Base-by-base conservation (phyloP, 2,329 filamentous ascomycete genomes). In the Alternaria metachromatica region DNA sequence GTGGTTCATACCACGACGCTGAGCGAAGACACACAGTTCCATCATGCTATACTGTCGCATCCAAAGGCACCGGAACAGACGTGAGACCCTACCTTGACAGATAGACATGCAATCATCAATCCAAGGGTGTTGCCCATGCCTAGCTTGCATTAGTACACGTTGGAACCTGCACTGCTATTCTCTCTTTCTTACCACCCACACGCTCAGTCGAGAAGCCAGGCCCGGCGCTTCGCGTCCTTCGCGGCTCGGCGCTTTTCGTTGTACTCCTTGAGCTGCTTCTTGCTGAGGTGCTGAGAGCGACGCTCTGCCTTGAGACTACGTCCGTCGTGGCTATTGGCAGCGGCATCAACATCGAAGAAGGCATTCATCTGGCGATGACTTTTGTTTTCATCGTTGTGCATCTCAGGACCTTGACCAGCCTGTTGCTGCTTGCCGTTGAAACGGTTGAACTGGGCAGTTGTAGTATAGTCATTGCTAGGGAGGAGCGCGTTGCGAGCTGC, bases 281-380 rank as follows among this genome's bases (percentile, higher is more conserved):
- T 97, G 60, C 84, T 91, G 23, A 95, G 86, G 81, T 93, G 94
- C 87, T 96, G 94, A 58, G 90, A 89, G 62, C 92, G 90, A 59
- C 96, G 87, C 84, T 99, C 96, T 2, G 94, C 96, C 82, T 95
- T 96, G 62, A 99, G 84, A 76, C 94, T 97, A 62, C 91, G 88
- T 2, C 96, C 96, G 72, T 97, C 91, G 76, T 99, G 94, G 62
- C 88, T 88, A 76, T 97, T 97, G 5, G 94, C 95, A 4, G 94
- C 94, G 5, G 94, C 92, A 79, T 98, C 94, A 46, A 97, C 94
- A 77, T 99, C 95, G 79, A 98, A 99, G 82, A 91, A 98, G 44
- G 94, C 92, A 76, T 92, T 92, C 91, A 98, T 92, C 82, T 98
- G 96, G 48, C 96, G 87, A 55, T 85, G 86, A 64, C 91, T 91